Percentiles rank a stretch among this genome's conserved stretches.
Evolutionary conservation across 2,329 filamentous ascomycete genomes (phyloP).

Genomic region (Penicillium sp.): DNA sequence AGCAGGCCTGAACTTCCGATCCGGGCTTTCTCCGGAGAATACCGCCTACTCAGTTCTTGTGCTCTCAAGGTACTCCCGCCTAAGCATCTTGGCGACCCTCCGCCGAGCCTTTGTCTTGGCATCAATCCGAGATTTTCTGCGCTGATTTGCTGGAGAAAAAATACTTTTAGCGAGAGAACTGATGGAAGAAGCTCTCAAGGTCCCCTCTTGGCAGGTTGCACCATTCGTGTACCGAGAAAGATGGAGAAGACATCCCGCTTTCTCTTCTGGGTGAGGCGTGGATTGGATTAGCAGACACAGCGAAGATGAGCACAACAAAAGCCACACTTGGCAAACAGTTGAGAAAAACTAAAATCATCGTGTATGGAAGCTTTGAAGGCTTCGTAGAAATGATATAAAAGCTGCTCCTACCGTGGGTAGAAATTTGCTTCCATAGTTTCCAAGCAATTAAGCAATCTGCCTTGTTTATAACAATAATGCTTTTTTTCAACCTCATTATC

Average conservation of each 20-base stretch:
- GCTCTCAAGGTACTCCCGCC: slow-evolving; percentile 23
- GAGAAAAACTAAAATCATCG: background rate
- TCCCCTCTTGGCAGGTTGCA: slow-evolving; percentile 15
- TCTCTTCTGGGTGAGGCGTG: background rate
- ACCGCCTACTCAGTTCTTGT: slow-evolving; percentile 2
- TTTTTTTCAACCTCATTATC: slow-evolving; percentile 3
- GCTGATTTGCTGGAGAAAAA: slow-evolving; percentile 4
- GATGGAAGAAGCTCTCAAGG: slow-evolving; percentile 19
- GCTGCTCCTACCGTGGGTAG: background rate
- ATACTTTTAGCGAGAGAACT: slow-evolving; percentile 1
- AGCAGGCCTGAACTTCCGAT: background rate
- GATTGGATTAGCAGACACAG: background rate
- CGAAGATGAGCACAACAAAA: background rate
- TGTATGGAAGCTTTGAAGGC: background rate
- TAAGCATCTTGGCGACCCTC: slow-evolving; percentile 22
- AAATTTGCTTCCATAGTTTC: too few species aligned
- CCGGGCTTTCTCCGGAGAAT: slow-evolving; percentile 1
- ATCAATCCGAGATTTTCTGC: slow-evolving; percentile 1
- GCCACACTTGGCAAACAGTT: slow-evolving; percentile 3
- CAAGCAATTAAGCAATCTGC: background rate
- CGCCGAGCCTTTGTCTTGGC: slow-evolving; percentile 22
- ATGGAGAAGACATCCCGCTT: background rate
- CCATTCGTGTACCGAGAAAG: background rate
- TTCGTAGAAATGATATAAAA: slow-evolving; percentile 5
- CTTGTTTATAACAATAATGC: background rate